Base-by-base conservation (phyloP, 352 stramenopile genomes). In the Phytophthora brassicae region DNA sequence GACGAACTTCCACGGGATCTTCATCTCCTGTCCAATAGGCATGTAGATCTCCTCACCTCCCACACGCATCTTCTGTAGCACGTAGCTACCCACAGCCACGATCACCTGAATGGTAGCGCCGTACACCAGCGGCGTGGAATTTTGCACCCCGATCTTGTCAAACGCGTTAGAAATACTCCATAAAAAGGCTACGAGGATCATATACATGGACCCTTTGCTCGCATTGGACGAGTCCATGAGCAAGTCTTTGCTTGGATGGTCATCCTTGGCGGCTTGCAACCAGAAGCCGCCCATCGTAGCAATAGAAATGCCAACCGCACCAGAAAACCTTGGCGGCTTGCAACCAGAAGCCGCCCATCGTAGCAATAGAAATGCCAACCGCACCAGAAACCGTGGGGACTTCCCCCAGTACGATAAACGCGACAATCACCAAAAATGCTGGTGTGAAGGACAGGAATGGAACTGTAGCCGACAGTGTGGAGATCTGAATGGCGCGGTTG, bases 141-240 rank as follows among this genome's bases (percentile, higher is more conserved):
- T 90, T 52, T 91, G 76, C 31, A 92, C 84, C 28, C 84, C 84
- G 49, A 92, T 92, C 64, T 92, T 92, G 69, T 92, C 84, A 29
- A 92, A 92, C 22, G 79, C 81, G 46, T 89, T 92, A 12, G 84
- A 91, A 38, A 92, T 87, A 46, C 84, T 92, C 84, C 84, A 92
- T 2, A 92, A 56, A 44, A 92, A 92, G 13, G 84, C 84, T 17
- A 92, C 84, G 35, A 90, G 47, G 44, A 91, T 86, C 79, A 89
- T 92, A 64, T 92, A 91, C 69, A 88, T 79, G 23, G 84, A 89
- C 13, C 84, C 84, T 61, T 89, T 88, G 70, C 79, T 87, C 13
- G 76, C 79, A 47, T 87, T 82, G 6, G 75, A 53, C 33, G 74
- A 59, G 50, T 89, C 63, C 31, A 88, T 62, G 2, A 77, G 62